Percentiles rank a stretch among this genome's conserved stretches.
Evolutionary conservation across 768 basidiomycete species (phyloP).

Genomic region (Boletus pseudopeckii): DNA sequence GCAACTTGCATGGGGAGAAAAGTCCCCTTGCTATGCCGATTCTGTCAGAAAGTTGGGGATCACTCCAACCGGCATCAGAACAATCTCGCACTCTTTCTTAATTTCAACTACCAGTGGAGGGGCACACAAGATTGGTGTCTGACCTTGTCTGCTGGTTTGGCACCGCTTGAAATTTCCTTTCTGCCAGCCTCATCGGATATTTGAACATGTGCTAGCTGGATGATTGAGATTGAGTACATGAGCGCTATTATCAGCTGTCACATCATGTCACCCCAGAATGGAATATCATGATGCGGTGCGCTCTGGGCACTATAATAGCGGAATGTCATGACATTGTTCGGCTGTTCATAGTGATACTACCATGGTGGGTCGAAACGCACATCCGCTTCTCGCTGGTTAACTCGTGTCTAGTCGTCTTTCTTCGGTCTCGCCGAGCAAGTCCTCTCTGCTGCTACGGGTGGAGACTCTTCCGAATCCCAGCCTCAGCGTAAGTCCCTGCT

Average conservation of each 20-base stretch:
- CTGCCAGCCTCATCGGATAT: background rate
- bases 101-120: background rate
- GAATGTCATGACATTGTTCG: constrained; percentile 7
- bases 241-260: constrained; percentile 12
- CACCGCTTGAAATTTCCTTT: background rate
- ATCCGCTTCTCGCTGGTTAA: background rate
- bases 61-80: background rate
- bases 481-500: constrained; percentile 4
- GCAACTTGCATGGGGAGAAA: background rate
- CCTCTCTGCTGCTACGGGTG: constrained; percentile 43
- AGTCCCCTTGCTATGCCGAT: background rate
- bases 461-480: background rate
- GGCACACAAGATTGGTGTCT: background rate
- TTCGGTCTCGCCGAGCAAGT: constrained; percentile 71
- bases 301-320: constrained; percentile 8
- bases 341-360: constrained; percentile 4
- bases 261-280: constrained; percentile 19
- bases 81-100: background rate
- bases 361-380: constrained; percentile 23
- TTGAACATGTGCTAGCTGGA: background rate
- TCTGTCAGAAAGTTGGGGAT: background rate
- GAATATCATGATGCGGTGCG: constrained; percentile 18
- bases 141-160: background rate
- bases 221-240: background rate
- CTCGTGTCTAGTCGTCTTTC: constrained; percentile 53